Percentiles rank a stretch among this genome's conserved stretches.
These are phyloP conservation scores for Orychophragmus violaceus DNA, from an alignment of 345 rosid genomes.

Conservation along the genomic window DNA sequence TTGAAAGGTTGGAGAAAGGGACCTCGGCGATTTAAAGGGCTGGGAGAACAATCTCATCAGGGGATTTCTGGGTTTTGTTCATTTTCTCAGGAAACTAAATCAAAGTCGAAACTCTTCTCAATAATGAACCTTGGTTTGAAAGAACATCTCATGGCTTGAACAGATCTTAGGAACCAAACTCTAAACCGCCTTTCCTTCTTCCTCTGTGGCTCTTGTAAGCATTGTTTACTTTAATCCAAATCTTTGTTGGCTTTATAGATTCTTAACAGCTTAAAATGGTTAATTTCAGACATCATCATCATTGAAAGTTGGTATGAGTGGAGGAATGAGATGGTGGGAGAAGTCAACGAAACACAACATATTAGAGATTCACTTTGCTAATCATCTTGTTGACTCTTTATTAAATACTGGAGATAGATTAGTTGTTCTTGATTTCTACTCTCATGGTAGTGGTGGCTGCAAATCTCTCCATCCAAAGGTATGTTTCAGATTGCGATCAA, in stretches of 20 bases:
- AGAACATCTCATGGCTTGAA: constrained; percentile 30
- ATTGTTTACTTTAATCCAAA: neutral
- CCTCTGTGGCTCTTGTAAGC: constrained; percentile 32
- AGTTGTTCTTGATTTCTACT: constrained; percentile 63
- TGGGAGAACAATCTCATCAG: no score
- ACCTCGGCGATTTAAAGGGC: no score
- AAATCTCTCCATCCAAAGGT: constrained; percentile 82
- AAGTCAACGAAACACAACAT: constrained; percentile 52
- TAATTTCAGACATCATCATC: constrained; percentile 22
- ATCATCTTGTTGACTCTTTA: constrained; percentile 54
- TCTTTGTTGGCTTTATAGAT: neutral
- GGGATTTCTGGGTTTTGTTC: constrained; percentile 27
- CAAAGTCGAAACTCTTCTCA: constrained; percentile 27
- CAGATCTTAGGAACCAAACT: no score
- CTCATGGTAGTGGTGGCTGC: constrained; percentile 87
- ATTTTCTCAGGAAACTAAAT: constrained; percentile 12
- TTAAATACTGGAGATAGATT: constrained; percentile 52
- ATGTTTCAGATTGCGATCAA: neutral
- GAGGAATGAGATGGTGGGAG: constrained; percentile 73
- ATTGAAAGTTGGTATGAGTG: constrained; percentile 42
- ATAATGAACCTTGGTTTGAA: constrained; percentile 28
- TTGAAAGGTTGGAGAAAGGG: no score
- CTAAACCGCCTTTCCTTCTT: constrained; percentile 25
- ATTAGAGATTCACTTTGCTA: constrained; percentile 59
- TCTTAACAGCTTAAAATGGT: neutral